Conservation (phyloP, 305 asterid species). For the Fraxinus albicans region DNA sequence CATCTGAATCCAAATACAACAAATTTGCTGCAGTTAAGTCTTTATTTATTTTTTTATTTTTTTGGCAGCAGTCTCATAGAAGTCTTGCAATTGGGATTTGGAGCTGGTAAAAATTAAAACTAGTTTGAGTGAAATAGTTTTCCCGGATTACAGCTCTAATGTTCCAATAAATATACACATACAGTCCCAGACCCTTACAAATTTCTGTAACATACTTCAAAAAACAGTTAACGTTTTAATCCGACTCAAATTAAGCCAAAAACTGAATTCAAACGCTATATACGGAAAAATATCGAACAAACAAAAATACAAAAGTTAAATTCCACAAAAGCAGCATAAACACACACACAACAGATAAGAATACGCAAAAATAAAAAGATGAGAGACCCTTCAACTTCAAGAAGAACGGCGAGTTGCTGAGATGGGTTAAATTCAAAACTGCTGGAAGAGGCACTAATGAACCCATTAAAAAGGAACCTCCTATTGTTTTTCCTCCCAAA, state of each 20-base stretch:
- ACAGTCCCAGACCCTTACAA: not conserved
- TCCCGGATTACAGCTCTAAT: not conserved
- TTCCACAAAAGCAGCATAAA: not conserved
- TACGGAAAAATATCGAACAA: not conserved
- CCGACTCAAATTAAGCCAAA: not conserved
- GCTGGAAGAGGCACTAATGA: conserved; percentile 32
- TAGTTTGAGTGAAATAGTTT: not conserved
- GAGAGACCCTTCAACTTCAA: conserved; percentile 86
- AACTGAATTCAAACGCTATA: not conserved
- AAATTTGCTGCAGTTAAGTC: not conserved
- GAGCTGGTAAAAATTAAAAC: not conserved
- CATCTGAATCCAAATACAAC: not conserved
- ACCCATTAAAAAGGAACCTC: conserved; percentile 34
- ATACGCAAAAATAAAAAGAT: not conserved
- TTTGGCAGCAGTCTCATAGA: not conserved
- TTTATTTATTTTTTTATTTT: not conserved
- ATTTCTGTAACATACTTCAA: not conserved
- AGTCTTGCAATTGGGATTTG: not conserved
- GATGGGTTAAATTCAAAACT: conserved; percentile 33
- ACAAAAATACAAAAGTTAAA: not conserved
- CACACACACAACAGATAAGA: not conserved
- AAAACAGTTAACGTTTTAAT: not conserved
- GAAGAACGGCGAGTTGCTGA: conserved; percentile 61
- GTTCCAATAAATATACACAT: not conserved
- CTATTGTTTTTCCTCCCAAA: conserved; percentile 31